A percentile compares a stretch with the other conserved stretches of the same genome.
Conservation (phyloP, 2,329 filamentous ascomycete species). For the Metarhizium sp. region DNA sequence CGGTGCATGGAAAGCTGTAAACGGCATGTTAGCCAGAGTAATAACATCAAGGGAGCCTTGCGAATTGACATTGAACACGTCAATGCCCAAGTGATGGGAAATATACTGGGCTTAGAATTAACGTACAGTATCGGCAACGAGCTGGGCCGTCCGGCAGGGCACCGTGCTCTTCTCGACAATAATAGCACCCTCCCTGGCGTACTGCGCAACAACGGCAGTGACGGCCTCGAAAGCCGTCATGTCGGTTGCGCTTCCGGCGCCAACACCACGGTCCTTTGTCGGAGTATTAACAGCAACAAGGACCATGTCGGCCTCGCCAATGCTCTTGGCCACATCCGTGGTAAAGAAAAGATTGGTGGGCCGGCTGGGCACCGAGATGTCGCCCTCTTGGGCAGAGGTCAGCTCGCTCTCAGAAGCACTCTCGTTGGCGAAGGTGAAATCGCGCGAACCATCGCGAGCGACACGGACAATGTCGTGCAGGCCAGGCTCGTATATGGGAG, state of each 20-base stretch:
- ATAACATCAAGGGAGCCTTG: background rate
- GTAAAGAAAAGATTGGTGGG: conserved; percentile 65
- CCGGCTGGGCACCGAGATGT: conserved; percentile 32
- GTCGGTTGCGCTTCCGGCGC: conserved; percentile 62
- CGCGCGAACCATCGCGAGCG: conserved; percentile 48
- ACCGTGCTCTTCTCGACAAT: conserved; percentile 79
- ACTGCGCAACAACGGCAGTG: conserved; percentile 54
- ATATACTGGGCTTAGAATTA: background rate
- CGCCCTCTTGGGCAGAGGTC: conserved; percentile 20
- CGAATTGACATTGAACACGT: background rate
- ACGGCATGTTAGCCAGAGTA: background rate
- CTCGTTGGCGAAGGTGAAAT: conserved; percentile 30
- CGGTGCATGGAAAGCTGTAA: conserved; percentile 45
- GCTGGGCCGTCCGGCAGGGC: conserved; percentile 63
- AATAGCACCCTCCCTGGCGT: conserved; percentile 58
- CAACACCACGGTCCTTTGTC: conserved; percentile 61
- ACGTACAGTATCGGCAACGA: conserved; percentile 57
- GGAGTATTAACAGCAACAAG: conserved; percentile 73
- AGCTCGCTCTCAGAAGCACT: conserved; percentile 20
- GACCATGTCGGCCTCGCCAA: conserved; percentile 61
- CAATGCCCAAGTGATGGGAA: background rate
- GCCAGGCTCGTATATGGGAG: conserved; percentile 70
- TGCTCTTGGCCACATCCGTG: conserved; percentile 51
- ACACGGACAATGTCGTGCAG: conserved; percentile 58
- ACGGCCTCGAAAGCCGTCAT: conserved; percentile 65